These are phyloP conservation scores for Amanita exitialis DNA, from an alignment of 768 basidiomycete species.

Conservation along the genomic window DNA sequence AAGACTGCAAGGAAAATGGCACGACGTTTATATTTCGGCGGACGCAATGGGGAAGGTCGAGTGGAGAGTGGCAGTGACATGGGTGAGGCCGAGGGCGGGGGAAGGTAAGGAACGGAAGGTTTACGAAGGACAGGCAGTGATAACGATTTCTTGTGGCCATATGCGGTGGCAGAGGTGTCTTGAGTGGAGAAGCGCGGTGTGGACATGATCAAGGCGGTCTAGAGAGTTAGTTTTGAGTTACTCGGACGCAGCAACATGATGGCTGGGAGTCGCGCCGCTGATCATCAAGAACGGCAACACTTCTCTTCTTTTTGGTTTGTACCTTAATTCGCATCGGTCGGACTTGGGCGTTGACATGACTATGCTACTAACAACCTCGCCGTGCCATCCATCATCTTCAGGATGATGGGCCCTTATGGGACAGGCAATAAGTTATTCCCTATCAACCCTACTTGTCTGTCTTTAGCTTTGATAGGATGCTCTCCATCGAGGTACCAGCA, in stretches of 20 bases:
- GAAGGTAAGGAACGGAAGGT: neutral
- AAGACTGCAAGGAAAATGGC: slow-evolving; percentile 46
- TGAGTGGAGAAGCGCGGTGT: neutral
- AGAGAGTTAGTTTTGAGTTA: neutral
- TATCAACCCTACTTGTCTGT: too few relatives aligned
- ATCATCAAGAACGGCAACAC: neutral
- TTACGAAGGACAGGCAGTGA: neutral
- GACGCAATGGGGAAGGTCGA: slow-evolving; percentile 21
- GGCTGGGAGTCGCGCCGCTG: neutral
- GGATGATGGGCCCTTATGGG: slow-evolving; percentile 62
- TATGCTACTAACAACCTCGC: neutral
- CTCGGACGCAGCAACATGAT: neutral
- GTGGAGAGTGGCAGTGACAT: neutral
- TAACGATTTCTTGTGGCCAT: neutral
- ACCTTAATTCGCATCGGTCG: neutral
- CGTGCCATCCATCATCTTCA: too few relatives aligned
- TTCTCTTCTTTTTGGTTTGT: neutral
- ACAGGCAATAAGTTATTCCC: too few relatives aligned
- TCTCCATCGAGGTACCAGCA: too few relatives aligned
- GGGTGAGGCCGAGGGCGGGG: neutral
- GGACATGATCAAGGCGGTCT: neutral
- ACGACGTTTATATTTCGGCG: slow-evolving; percentile 40
- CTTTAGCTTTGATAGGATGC: too few relatives aligned
- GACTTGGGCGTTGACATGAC: neutral
- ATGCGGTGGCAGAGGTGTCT: neutral